Conservation (phyloP, 2,329 filamentous ascomycete species). For the Aspergillus cejpii region DNA sequence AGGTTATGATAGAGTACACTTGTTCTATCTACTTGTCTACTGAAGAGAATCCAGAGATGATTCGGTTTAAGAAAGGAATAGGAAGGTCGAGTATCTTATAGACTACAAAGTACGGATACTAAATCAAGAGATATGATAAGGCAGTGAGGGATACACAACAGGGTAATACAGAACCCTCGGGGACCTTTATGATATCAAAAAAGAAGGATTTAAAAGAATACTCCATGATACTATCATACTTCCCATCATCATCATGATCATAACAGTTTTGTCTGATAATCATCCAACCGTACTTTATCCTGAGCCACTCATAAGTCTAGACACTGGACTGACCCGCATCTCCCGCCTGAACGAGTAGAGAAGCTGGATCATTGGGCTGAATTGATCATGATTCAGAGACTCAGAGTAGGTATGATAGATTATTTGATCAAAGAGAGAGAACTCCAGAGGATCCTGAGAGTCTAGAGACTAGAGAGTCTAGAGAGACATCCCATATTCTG, state of each 20-base stretch:
- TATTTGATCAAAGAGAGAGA: background rate
- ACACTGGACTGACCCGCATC: constrained; percentile 8
- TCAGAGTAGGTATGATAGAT: background rate
- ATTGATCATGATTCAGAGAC: no score
- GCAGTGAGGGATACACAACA: no score
- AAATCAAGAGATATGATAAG: no score
- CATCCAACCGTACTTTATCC: background rate
- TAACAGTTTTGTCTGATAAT: background rate
- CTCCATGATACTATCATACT: no score
- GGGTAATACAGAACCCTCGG: no score
- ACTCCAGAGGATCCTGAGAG: background rate
- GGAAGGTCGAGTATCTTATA: no score
- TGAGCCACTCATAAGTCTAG: constrained; percentile 3
- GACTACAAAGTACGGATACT: no score
- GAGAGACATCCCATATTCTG: background rate
- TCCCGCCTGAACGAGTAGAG: background rate
- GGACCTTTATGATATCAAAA: background rate
- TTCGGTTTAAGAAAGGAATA: no score
- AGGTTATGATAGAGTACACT: no score
- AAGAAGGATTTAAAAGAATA: no score
- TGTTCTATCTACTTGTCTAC: no score
- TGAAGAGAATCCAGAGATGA: constrained; percentile 1
- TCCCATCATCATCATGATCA: background rate
- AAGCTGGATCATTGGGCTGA: background rate
- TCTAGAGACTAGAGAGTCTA: background rate